A percentile compares a stretch with the other conserved stretches of the same genome.
Evolutionary conservation across 163 green algal genomes (phyloP).

Genomic region (Trebouxiophyceae sp.): DNA sequence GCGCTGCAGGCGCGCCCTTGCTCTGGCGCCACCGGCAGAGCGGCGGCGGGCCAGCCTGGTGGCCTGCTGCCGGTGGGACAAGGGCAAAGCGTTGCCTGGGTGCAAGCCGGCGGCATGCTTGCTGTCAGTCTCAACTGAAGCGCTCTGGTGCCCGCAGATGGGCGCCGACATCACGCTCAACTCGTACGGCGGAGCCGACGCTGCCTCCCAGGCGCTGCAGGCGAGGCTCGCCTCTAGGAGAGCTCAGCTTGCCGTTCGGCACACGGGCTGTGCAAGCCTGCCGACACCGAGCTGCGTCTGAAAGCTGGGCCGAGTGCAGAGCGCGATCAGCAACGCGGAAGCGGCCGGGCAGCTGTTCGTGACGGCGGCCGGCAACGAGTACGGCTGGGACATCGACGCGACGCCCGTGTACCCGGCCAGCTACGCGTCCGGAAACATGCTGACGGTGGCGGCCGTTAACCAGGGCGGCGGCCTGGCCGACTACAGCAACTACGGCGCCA

Average conservation of each 20-base stretch:
- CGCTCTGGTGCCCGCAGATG: slow-evolving; percentile 14
- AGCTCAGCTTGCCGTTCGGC: no score
- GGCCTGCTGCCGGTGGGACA: no score
- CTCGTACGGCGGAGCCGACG: slow-evolving; percentile 21
- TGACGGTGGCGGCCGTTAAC: slow-evolving; percentile 39
- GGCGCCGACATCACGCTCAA: slow-evolving; percentile 26
- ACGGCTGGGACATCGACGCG: slow-evolving; percentile 33
- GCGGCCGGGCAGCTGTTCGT: slow-evolving; percentile 48
- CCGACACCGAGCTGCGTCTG: no score
- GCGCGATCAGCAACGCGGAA: slow-evolving; percentile 22
- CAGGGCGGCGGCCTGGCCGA: slow-evolving; percentile 15
- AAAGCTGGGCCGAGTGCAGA: neutral
- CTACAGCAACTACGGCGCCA: slow-evolving; percentile 36
- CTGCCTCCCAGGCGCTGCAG: slow-evolving; percentile 15
- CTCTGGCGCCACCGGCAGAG: no score
- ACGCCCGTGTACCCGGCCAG: slow-evolving; percentile 34
- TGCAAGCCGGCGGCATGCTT: no score
- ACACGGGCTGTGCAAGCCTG: no score
- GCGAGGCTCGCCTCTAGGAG: no score
- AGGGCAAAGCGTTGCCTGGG: no score
- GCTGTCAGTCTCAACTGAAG: no score
- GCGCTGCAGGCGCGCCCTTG: neutral
- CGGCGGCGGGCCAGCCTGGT: no score
- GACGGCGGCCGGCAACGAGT: slow-evolving; percentile 48
- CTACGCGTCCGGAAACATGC: slow-evolving; percentile 28